A percentile compares a stretch with the other conserved stretches of the same genome.
Evolutionary conservation across 2,329 filamentous ascomycete species (phyloP).

Genomic region (Pochonia chlamydosporia): DNA sequence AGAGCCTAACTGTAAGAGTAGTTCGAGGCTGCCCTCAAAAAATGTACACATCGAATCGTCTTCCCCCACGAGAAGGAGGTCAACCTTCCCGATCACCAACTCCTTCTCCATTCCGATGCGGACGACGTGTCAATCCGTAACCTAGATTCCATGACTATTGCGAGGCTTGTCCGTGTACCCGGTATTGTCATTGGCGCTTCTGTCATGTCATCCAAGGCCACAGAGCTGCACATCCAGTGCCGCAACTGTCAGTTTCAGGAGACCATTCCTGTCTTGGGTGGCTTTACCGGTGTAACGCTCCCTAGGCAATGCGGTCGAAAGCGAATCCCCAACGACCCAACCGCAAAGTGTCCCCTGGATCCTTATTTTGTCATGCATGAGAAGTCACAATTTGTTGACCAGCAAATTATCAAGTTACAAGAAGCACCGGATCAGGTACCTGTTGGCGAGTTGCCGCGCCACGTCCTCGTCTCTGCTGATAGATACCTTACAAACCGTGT

Average conservation of each 20-base stretch:
- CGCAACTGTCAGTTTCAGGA: slow-evolving; percentile 73
- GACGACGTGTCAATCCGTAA: slow-evolving; percentile 91
- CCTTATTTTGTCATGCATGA: slow-evolving; percentile 96
- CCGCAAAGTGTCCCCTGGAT: slow-evolving; percentile 79
- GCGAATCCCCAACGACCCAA: slow-evolving; percentile 58
- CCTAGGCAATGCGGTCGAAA: slow-evolving; percentile 69
- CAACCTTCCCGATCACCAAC: slow-evolving; percentile 81
- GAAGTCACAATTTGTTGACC: slow-evolving; percentile 89
- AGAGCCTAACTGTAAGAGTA: slow-evolving; percentile 27
- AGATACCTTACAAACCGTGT: slow-evolving; percentile 93
- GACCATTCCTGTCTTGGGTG: slow-evolving; percentile 68
- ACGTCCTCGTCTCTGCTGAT: slow-evolving; percentile 95
- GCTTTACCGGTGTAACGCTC: slow-evolving; percentile 81
- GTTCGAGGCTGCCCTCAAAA: slow-evolving; percentile 88
- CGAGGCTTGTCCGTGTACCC: slow-evolving; percentile 90
- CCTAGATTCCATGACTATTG: slow-evolving; percentile 86
- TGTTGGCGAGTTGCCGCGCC: slow-evolving; percentile 88
- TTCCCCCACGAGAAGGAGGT: slow-evolving; percentile 67
- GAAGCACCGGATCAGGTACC: slow-evolving; percentile 97
- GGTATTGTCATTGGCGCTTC: slow-evolving; percentile 97
- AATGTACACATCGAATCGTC: slow-evolving; percentile 89
- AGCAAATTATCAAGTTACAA: slow-evolving; percentile 96
- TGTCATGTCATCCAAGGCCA: slow-evolving; percentile 94
- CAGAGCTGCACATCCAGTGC: slow-evolving; percentile 79
- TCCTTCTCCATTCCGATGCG: slow-evolving; percentile 88